Conservation (phyloP, 768 basidiomycete genomes). For the Polyporus arcularius region DNA sequence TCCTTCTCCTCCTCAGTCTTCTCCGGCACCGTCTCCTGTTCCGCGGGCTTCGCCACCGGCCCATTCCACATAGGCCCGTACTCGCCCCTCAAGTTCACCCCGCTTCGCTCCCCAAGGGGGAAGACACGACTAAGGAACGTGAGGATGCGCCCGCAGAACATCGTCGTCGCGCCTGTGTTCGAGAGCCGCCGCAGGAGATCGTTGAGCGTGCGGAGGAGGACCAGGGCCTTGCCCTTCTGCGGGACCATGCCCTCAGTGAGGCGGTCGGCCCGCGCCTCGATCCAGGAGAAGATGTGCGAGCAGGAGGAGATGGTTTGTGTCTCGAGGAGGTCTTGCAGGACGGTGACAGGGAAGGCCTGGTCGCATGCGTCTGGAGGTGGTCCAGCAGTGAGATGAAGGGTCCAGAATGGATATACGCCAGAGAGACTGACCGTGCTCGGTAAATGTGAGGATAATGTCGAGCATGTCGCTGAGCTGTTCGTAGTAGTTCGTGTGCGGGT, state of each 20-base stretch:
- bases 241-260: slow-evolving; percentile 81
- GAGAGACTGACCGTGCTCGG: slow-evolving; percentile 63
- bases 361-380: slow-evolving; percentile 70
- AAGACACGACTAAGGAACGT: slow-evolving; percentile 86
- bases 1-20: slow-evolving; percentile 30
- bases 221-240: slow-evolving; percentile 85
- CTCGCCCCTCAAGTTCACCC: slow-evolving; percentile 89
- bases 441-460: slow-evolving; percentile 75
- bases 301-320: slow-evolving; percentile 84
- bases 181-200: slow-evolving; percentile 85
- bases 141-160: slow-evolving; percentile 88
- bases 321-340: slow-evolving; percentile 83
- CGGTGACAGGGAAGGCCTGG: slow-evolving; percentile 65
- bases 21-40: slow-evolving; percentile 30
- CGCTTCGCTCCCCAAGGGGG: slow-evolving; percentile 85
- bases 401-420: not conserved
- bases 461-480: slow-evolving; percentile 57
- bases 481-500: slow-evolving; percentile 59
- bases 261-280: slow-evolving; percentile 68
- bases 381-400: not conserved
- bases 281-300: slow-evolving; percentile 87
- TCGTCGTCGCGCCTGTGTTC: slow-evolving; percentile 81
- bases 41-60: slow-evolving; percentile 41
- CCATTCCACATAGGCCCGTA: slow-evolving; percentile 81
- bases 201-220: slow-evolving; percentile 82